A percentile compares a stretch with the other conserved stretches of the same genome.
phyloP scores from a whole-genome alignment of 2,329 filamentous ascomycete genomes.

The Periconia sp. region DNA sequence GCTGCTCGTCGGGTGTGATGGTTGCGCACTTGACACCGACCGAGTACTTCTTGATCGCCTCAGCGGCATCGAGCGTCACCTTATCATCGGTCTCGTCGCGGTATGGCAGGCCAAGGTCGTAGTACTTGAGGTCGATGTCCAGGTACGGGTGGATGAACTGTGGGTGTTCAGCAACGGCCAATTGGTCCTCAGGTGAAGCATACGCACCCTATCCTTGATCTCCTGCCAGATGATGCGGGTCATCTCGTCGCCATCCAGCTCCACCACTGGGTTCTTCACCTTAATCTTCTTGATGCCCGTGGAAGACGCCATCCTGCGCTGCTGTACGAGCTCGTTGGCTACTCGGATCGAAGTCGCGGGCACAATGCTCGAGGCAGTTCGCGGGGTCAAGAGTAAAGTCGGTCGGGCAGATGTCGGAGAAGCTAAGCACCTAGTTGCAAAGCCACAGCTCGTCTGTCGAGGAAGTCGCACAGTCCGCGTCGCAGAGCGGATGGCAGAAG shows the following conservation, averaged over 20 bases:
- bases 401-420: constrained; percentile 27
- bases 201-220: constrained; percentile 87
- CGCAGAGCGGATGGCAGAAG: constrained; percentile 33
- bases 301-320: constrained; percentile 41
- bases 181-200: neutral
- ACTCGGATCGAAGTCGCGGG: constrained; percentile 8
- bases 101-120: constrained; percentile 91
- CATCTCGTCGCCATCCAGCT: constrained; percentile 95
- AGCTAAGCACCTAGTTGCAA: constrained; percentile 38
- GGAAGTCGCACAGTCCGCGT: constrained; percentile 26
- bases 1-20: constrained; percentile 96
- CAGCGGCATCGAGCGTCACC: constrained; percentile 92
- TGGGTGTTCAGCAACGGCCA: constrained; percentile 10
- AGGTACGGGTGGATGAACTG: constrained; percentile 93
- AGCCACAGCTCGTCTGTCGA: constrained; percentile 27
- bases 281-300: constrained; percentile 98
- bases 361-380: constrained; percentile 3
- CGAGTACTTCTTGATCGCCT: constrained; percentile 98
- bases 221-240: constrained; percentile 98
- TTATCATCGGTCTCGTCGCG: constrained; percentile 95
- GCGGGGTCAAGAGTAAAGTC: neutral
- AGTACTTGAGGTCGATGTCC: constrained; percentile 98
- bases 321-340: constrained; percentile 16
- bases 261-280: constrained; percentile 98
- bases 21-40: constrained; percentile 99